Conservation (phyloP, 257 asterid species). For the Solanum pennellii region DNA sequence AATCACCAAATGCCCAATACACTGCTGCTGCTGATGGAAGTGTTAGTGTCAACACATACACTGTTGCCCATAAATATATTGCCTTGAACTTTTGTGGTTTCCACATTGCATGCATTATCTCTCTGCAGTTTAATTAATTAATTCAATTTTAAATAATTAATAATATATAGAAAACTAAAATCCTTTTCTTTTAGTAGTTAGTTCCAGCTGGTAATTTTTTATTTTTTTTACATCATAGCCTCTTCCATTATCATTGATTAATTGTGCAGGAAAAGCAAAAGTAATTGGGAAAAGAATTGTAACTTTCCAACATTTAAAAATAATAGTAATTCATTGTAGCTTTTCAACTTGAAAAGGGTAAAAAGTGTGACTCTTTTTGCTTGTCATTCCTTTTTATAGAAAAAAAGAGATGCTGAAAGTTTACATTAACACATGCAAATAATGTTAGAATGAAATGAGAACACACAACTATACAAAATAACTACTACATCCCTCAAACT, state of each 20-base stretch:
- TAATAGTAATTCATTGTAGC: neutral
- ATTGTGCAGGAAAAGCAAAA: neutral
- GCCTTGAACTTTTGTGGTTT: conserved; percentile 39
- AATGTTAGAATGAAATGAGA: neutral
- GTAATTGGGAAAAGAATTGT: neutral
- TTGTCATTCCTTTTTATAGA: neutral
- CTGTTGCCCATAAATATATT: conserved; percentile 24
- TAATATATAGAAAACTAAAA: neutral
- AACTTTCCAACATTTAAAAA: neutral
- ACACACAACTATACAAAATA: neutral
- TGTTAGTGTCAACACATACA: conserved; percentile 29
- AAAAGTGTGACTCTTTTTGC: neutral
- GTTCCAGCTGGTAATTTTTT: neutral
- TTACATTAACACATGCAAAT: neutral
- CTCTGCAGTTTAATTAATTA: neutral
- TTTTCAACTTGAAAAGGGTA: neutral
- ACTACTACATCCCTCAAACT: accelerated
- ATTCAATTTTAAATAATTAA: neutral
- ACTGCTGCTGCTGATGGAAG: conserved; percentile 34
- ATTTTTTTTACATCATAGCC: neutral
- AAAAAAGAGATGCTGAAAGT: neutral
- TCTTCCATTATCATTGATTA: neutral
- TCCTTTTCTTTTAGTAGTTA: neutral
- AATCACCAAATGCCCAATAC: conserved; percentile 43
- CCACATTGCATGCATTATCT: conserved; percentile 13